Evolutionary conservation across 2,329 filamentous ascomycete species (phyloP).

Genomic region (Colletotrichum orbiculare): DNA sequence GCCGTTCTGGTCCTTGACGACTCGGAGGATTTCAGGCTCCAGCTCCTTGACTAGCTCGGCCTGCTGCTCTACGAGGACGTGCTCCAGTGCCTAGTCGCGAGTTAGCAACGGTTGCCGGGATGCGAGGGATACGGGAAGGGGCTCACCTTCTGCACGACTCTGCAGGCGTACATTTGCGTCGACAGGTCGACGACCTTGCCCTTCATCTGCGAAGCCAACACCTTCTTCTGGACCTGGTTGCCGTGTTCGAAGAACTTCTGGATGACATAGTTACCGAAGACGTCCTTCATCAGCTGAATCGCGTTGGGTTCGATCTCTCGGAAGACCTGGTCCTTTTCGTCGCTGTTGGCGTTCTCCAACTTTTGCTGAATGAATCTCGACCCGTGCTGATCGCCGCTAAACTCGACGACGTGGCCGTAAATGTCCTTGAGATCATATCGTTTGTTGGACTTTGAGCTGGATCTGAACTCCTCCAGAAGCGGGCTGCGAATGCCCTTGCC

Average conservation of each 20-base stretch:
- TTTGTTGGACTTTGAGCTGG: constrained; percentile 76
- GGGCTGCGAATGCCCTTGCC: constrained; percentile 74
- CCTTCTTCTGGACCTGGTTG: constrained; percentile 91
- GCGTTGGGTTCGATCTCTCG: constrained; percentile 86
- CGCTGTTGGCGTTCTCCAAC: constrained; percentile 90
- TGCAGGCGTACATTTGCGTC: constrained; percentile 90
- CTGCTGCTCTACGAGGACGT: constrained; percentile 93
- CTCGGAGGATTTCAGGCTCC: constrained; percentile 77
- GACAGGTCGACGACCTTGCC: constrained; percentile 84
- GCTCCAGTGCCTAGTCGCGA: constrained; percentile 77
- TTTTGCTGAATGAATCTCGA: constrained; percentile 96
- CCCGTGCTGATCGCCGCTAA: constrained; percentile 94
- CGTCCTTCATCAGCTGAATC: constrained; percentile 91
- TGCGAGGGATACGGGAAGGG: not conserved
- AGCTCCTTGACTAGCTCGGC: constrained; percentile 85
- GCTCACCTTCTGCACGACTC: constrained; percentile 91
- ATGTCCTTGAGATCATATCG: constrained; percentile 90
- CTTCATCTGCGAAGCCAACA: constrained; percentile 87
- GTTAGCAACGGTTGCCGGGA: constrained; percentile 8
- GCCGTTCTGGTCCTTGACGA: constrained; percentile 88
- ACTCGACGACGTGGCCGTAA: constrained; percentile 88
- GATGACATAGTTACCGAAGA: constrained; percentile 98
- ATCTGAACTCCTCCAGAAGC: constrained; percentile 83
- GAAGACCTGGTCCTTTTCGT: constrained; percentile 94
- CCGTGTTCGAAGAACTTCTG: constrained; percentile 98